Conservation (phyloP, 1,284 basidiomycete species). For the Sporisorium exsertum region DNA sequence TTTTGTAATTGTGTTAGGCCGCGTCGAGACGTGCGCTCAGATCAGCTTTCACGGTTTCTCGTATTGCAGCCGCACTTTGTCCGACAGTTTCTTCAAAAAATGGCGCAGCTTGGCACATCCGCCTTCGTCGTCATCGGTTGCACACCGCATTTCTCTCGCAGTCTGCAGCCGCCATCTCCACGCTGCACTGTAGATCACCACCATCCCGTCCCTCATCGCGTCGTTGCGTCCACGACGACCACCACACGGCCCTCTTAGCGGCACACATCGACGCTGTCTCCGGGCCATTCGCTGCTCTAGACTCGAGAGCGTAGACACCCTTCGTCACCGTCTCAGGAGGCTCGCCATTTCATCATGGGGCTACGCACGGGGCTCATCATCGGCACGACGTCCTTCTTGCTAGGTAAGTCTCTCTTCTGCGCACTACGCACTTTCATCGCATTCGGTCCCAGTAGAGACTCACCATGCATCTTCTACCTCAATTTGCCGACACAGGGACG, state of each 20-base stretch:
- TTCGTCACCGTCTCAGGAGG: neutral
- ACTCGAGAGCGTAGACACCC: neutral
- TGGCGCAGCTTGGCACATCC: conserved; percentile 8
- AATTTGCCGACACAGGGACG: conserved; percentile 43
- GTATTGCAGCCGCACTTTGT: neutral
- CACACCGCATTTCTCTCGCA: neutral
- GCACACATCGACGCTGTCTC: neutral
- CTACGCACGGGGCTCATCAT: conserved; percentile 53
- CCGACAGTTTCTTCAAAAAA: conserved; percentile 5
- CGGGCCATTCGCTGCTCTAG: neutral
- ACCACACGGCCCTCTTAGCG: neutral
- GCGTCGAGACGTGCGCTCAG: conserved; percentile 4
- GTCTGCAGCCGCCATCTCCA: neutral
- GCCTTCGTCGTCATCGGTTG: neutral
- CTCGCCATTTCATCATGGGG: conserved; percentile 37
- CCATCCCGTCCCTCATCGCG: neutral
- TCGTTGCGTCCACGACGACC: neutral
- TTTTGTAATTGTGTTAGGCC: neutral
- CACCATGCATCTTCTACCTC: neutral
- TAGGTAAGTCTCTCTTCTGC: conserved; percentile 46
- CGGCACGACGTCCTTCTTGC: conserved; percentile 60
- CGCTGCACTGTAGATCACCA: neutral
- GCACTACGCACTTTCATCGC: neutral
- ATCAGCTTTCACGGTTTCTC: neutral
- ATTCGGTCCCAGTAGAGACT: neutral